Base-by-base conservation (phyloP, 805 yeast genomes). In the Ogataea populi-albae region DNA sequence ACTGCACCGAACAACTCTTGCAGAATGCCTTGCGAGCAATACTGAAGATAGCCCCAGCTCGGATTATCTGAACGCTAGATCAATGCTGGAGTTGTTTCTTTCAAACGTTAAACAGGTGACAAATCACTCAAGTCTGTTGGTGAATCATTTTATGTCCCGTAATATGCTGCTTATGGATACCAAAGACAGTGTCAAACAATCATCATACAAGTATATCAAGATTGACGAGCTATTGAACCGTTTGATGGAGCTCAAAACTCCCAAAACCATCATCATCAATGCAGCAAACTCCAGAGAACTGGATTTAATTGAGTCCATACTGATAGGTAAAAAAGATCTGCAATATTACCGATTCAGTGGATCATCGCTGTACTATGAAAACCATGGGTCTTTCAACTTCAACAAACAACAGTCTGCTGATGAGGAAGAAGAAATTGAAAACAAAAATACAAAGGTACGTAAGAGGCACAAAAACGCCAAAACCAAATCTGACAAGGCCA, bases 121-220 rank as follows among this genome's bases (percentile, higher is more conserved):
- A 3, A 77, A 73, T 47, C 89, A 85, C 57, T 86, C 91, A 2
- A 76, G 81, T 26, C 59, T 85, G 25, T 55, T 85, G 27, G 89
- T 84, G 20, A 85, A 82, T 46, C 93, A 85, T 56, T 85, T 77
- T 48, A 78, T 83, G 55, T 88, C 93, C 6, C 77, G 77, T 46
- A 81, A 79, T 37, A 61, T 83, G 43, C 54, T 85, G 11, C 61
- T 81, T 24, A 74, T 78, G 79, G 85, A 81, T 45, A 67, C 83
- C 1, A 81, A 75, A 40, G 78, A 74, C 35, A 57, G 72, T 30
- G 59, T 82, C 32, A 60, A 68, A 26, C 58, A 59, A 26, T 65
- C 79, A 7, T 75, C 85, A 15, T 84, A 80, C 19, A 83, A 83
- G 48, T 76, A 81, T 39, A 62, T 61, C 40, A 62, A 71, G 30